phyloP scores from a whole-genome alignment of 2,329 filamentous ascomycete genomes.

The Corynespora cassiicola region DNA sequence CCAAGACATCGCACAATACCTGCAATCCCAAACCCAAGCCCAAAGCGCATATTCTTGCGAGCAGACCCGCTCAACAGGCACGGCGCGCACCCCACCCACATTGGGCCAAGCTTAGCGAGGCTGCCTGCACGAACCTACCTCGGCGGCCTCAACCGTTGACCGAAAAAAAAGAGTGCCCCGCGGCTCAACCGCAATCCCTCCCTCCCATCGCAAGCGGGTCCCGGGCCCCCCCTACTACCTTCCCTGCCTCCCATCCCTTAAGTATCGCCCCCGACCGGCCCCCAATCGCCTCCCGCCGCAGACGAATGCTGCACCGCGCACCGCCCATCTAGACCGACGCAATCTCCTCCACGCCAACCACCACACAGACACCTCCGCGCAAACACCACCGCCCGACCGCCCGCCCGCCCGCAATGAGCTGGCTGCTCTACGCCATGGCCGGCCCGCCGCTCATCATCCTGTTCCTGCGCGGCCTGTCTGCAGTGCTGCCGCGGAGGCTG shows the following conservation, averaged over 20 bases:
- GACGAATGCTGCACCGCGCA: background rate
- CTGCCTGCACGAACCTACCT: too few species aligned
- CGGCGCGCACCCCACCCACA: too few species aligned
- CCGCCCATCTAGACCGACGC: too few species aligned
- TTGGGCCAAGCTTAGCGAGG: constrained; percentile 13
- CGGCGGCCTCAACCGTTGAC: constrained; percentile 23
- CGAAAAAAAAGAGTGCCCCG: constrained; percentile 27
- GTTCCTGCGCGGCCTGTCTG: constrained; percentile 33
- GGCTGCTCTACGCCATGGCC: constrained; percentile 38
- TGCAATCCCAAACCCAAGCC: too few species aligned
- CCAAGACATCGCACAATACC: too few species aligned
- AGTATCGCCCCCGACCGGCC: too few species aligned
- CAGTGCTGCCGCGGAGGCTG: constrained; percentile 33
- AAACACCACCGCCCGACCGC: background rate
- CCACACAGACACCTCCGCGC: constrained; percentile 2
- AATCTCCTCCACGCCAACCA: constrained; percentile 3
- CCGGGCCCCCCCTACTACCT: background rate
- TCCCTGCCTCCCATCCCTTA: constrained; percentile 1
- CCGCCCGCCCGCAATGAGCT: constrained; percentile 39
- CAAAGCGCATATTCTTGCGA: too few species aligned
- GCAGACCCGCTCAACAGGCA: too few species aligned
- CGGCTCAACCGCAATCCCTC: constrained; percentile 2
- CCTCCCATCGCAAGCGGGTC: too few species aligned
- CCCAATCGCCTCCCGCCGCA: background rate
- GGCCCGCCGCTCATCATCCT: constrained; percentile 32